These are phyloP conservation scores for Didymella pomorum DNA, from an alignment of 2,329 filamentous ascomycete genomes.

Conservation along the genomic window DNA sequence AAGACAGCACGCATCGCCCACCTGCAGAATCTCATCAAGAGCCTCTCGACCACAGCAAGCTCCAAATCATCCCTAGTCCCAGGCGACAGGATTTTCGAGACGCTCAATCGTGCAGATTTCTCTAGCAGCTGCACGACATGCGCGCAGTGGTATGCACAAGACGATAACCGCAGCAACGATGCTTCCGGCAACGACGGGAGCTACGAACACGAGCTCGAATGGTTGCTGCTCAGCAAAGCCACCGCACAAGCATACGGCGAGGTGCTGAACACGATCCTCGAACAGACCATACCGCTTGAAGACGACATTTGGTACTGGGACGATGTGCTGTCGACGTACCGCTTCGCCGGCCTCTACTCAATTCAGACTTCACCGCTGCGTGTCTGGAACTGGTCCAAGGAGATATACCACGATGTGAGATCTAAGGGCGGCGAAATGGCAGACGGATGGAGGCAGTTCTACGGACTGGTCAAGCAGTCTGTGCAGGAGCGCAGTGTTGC, in stretches of 20 bases:
- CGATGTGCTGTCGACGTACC: conserved; percentile 79
- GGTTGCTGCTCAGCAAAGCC: conserved; percentile 89
- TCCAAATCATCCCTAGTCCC: conserved; percentile 69
- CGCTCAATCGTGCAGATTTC: conserved; percentile 71
- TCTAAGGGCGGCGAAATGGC: conserved; percentile 51
- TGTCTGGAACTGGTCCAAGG: conserved; percentile 74
- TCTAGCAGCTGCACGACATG: conserved; percentile 51
- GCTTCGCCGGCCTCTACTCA: conserved; percentile 81
- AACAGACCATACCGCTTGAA: conserved; percentile 82
- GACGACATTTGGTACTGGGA: conserved; percentile 98
- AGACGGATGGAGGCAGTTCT: conserved; percentile 70
- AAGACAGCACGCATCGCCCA: conserved; percentile 61
- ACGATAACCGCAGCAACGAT: conserved; percentile 24
- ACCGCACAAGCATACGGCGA: conserved; percentile 89
- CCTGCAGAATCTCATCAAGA: conserved; percentile 73
- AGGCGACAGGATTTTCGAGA: conserved; percentile 62
- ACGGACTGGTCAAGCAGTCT: conserved; percentile 78
- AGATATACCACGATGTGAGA: conserved; percentile 71
- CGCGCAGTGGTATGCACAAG: conserved; percentile 47
- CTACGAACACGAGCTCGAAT: conserved; percentile 83
- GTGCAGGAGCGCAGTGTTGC: conserved; percentile 75
- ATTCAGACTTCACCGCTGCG: conserved; percentile 83
- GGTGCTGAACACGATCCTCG: conserved; percentile 77
- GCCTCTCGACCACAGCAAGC: conserved; percentile 73
- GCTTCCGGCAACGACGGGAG: conserved; percentile 39